These are phyloP conservation scores for Glaciozyma martinii DNA, from an alignment of 768 basidiomycete genomes.

Conservation along the genomic window DNA sequence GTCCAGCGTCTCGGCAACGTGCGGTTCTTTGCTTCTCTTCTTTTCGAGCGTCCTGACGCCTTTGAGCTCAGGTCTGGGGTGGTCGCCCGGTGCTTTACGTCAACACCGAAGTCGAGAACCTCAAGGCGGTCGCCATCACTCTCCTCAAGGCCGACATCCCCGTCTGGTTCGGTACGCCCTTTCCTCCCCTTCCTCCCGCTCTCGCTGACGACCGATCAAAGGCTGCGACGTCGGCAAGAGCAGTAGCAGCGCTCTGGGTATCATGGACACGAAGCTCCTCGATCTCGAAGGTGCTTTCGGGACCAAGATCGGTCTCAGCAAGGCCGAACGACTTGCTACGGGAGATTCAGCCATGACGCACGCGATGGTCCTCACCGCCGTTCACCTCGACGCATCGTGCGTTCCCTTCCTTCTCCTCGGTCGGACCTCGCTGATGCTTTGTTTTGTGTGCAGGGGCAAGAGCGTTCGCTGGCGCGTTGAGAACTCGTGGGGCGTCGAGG, in stretches of 20 bases:
- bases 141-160: conserved; percentile 29
- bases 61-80: conserved; percentile 52
- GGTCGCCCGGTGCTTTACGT: conserved; percentile 67
- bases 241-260: conserved; percentile 58
- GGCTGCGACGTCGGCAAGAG: conserved; percentile 87
- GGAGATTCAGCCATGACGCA: conserved; percentile 85
- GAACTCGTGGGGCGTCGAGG: conserved; percentile 80
- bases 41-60: no score
- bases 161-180: conserved; percentile 37
- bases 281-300: conserved; percentile 1
- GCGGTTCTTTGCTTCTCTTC: no score
- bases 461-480: conserved; percentile 92
- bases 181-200: background rate
- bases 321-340: conserved; percentile 72
- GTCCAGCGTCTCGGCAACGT: conserved; percentile 83
- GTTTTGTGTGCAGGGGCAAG: conserved; percentile 47
- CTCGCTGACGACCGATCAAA: background rate
- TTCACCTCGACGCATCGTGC: conserved; percentile 14
- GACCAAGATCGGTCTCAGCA: conserved; percentile 58
- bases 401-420: background rate
- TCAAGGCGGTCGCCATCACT: conserved; percentile 73
- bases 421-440: no score
- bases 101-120: conserved; percentile 36
- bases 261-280: conserved; percentile 63
- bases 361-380: conserved; percentile 45